Conservation (phyloP, 2,329 filamentous ascomycete species). For the Penicillium concentricum region DNA sequence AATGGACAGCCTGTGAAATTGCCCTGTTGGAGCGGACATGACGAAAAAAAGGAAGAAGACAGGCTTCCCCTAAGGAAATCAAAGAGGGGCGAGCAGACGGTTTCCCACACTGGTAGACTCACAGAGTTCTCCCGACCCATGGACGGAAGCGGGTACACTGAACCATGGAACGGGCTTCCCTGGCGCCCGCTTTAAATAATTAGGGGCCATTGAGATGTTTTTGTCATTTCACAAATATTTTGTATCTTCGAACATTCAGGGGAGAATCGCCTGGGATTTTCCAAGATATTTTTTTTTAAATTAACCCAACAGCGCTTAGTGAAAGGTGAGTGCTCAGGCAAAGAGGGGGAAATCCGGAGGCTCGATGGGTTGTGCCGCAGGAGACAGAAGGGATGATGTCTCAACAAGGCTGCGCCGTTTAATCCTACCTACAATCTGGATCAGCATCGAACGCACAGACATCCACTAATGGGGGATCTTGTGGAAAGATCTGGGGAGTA, state of each 20-base stretch:
- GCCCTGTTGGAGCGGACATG: conserved; percentile 43
- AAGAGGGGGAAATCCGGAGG: conserved; percentile 3
- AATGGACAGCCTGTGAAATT: conserved; percentile 42
- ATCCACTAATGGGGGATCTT: conserved; percentile 13
- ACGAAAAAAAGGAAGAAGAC: conserved; percentile 14
- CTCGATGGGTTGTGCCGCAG: conserved; percentile 12
- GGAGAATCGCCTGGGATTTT: neutral
- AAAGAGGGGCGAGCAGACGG: conserved; percentile 9
- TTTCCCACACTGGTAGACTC: conserved; percentile 15
- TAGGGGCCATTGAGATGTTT: conserved; percentile 7
- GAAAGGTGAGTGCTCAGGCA: conserved; percentile 3
- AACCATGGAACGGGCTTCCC: conserved; percentile 26
- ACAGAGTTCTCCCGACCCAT: conserved; percentile 40
- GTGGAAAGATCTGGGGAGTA: conserved; percentile 22
- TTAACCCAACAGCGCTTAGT: conserved; percentile 24
- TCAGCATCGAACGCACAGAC: conserved; percentile 25
- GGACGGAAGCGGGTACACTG: conserved; percentile 35
- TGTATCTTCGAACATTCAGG: neutral
- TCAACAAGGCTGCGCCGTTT: conserved; percentile 21
- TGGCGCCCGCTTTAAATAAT: conserved; percentile 30
- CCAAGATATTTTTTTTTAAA: neutral
- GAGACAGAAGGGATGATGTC: conserved; percentile 20
- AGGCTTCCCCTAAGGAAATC: neutral
- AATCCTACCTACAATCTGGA: conserved; percentile 15
- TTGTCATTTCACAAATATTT: neutral